A percentile compares a stretch with the other conserved stretches of the same genome.
Conservation (phyloP, 2,329 filamentous ascomycete species). For the Xylariales sp. region DNA sequence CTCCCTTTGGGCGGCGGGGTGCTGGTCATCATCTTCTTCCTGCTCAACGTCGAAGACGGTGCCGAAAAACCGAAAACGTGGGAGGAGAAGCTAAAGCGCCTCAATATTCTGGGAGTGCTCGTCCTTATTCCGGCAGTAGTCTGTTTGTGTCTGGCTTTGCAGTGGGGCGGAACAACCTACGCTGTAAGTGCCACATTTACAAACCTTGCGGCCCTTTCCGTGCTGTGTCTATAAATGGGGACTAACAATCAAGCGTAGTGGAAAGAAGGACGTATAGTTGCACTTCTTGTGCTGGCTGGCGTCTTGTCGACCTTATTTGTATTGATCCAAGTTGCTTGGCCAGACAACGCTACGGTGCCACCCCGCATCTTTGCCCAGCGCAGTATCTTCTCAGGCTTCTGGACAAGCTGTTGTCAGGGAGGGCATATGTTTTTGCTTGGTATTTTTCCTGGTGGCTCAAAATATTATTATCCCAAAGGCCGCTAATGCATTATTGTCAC, state of each 20-base stretch:
- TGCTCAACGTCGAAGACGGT: slow-evolving; percentile 3
- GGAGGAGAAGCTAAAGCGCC: no score
- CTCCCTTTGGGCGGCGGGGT: neutral
- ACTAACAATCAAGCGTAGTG: no score
- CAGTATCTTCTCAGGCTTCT: slow-evolving; percentile 30
- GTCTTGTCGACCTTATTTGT: slow-evolving; percentile 37
- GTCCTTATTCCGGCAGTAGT: no score
- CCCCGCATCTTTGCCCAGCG: slow-evolving; percentile 34
- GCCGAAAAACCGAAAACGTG: slow-evolving; percentile 10
- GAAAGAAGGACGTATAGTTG: slow-evolving; percentile 37
- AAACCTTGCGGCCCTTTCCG: no score
- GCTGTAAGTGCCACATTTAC: no score
- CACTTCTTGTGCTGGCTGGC: slow-evolving; percentile 32
- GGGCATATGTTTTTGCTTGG: slow-evolving; percentile 30
- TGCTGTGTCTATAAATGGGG: no score
- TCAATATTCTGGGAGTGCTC: no score
- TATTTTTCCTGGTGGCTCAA: slow-evolving; percentile 6
- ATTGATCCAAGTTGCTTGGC: slow-evolving; percentile 25
- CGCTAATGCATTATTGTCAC: neutral
- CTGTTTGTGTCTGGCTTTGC: no score
- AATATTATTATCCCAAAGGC: neutral
- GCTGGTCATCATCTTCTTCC: neutral
- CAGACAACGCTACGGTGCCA: slow-evolving; percentile 32
- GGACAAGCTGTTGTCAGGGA: slow-evolving; percentile 25
- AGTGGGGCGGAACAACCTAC: no score